A percentile compares a stretch with the other conserved stretches of the same genome.
Conservation (phyloP, 176 grass and related monocot genomes). For the Triticum monococcum region DNA sequence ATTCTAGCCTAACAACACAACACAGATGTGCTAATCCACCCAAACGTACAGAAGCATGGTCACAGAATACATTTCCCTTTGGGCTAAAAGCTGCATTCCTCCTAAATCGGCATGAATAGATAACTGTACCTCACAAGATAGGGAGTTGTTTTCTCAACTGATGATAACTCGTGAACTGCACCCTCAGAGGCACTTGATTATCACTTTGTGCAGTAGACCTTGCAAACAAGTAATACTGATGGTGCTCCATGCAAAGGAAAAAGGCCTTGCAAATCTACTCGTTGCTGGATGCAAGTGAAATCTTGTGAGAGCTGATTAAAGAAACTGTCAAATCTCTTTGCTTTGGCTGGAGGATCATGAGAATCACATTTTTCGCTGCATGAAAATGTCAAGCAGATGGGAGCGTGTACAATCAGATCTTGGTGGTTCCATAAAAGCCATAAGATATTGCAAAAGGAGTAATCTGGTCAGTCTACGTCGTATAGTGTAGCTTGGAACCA, state of each 20-base stretch:
- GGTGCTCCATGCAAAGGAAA: slow-evolving; percentile 62
- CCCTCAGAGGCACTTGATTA: slow-evolving; percentile 40
- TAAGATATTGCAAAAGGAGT: slow-evolving; percentile 71
- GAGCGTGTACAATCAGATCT: slow-evolving; percentile 70
- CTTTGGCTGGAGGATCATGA: slow-evolving; percentile 48
- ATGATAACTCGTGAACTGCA: slow-evolving; percentile 64
- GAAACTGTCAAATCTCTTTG: slow-evolving; percentile 57
- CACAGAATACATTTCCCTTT: background rate
- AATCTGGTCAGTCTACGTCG: slow-evolving; percentile 73
- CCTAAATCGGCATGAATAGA: slow-evolving; percentile 17
- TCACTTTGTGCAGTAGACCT: slow-evolving; percentile 65
- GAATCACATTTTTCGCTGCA: slow-evolving; percentile 57
- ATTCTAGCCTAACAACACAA: slow-evolving; percentile 66
- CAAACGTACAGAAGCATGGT: slow-evolving; percentile 32
- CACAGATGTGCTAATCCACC: slow-evolving; percentile 29
- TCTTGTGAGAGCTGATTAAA: slow-evolving; percentile 54
- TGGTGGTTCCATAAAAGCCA: slow-evolving; percentile 70
- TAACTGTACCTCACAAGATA: slow-evolving; percentile 77
- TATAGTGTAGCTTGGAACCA: slow-evolving; percentile 67
- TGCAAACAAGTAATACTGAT: slow-evolving; percentile 69
- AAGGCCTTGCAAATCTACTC: slow-evolving; percentile 85
- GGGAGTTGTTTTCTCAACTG: slow-evolving; percentile 78
- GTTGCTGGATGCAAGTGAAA: slow-evolving; percentile 65
- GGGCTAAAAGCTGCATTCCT: slow-evolving; percentile 16
- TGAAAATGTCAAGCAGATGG: slow-evolving; percentile 64